Percentiles rank a stretch among this genome's conserved stretches.
Evolutionary conservation across 1,284 basidiomycete species (phyloP).

Genomic region (Tilletia walkeri): DNA sequence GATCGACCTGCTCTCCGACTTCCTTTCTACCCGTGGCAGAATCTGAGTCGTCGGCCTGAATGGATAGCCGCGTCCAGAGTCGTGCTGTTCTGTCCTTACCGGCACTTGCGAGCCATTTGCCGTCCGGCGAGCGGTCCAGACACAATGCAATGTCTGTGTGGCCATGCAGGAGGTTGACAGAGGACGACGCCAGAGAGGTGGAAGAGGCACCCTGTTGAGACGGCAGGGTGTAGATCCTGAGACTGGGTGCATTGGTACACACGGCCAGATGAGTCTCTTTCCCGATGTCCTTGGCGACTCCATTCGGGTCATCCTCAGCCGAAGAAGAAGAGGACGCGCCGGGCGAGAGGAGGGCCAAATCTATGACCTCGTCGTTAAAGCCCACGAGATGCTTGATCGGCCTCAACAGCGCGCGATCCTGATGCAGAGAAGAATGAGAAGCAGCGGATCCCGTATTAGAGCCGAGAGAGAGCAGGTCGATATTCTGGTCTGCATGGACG

Average conservation of each 20-base stretch:
- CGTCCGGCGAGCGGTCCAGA: slow-evolving; percentile 69
- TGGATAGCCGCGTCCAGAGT: slow-evolving; percentile 67
- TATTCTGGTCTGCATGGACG: slow-evolving; percentile 93
- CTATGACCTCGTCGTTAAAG: slow-evolving; percentile 97
- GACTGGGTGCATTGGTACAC: slow-evolving; percentile 90
- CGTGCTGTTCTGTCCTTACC: slow-evolving; percentile 87
- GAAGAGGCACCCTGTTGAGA: background rate
- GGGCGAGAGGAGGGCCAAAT: slow-evolving; percentile 61
- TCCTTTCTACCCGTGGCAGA: background rate
- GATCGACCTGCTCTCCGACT: slow-evolving; percentile 42
- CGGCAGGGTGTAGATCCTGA: slow-evolving; percentile 73
- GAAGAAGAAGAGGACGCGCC: slow-evolving; percentile 38
- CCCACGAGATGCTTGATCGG: slow-evolving; percentile 73
- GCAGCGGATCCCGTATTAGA: background rate
- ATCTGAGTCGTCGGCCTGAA: background rate
- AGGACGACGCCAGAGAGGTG: background rate
- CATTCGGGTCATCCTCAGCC: slow-evolving; percentile 29
- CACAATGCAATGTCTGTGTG: slow-evolving; percentile 90
- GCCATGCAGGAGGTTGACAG: slow-evolving; percentile 25
- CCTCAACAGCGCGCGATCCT: slow-evolving; percentile 68
- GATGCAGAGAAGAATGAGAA: background rate
- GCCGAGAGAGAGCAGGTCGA: slow-evolving; percentile 66
- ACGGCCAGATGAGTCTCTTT: slow-evolving; percentile 78
- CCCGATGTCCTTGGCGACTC: slow-evolving; percentile 24
- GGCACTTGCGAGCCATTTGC: slow-evolving; percentile 77